Base-by-base conservation (phyloP, 495 filamentous ascomycete genomes). In the Apodospora peruviana region DNA sequence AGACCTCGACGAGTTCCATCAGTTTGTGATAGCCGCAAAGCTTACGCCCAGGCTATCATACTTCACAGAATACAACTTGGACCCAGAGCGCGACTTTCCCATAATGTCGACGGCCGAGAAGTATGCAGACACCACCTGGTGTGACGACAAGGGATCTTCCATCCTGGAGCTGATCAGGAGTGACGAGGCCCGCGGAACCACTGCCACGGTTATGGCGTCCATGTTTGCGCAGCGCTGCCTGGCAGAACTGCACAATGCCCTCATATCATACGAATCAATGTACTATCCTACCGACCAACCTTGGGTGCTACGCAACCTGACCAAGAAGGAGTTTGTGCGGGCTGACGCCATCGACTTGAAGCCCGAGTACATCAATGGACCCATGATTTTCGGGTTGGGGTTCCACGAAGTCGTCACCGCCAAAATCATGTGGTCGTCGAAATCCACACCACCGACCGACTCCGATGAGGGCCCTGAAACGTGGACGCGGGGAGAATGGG, bases 231-330 rank as follows among this genome's bases (percentile, higher is more conserved):
- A 41, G 37, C 27, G 19, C 4, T 10, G 48, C 29, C 41, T 35
- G n/a, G 43, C 22, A 18, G 24, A 51, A 25, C 20, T 18, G 16
- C 27, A 37, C 43, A 29, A 47, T 43, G 39, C 47, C 43, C 9
- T 47, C 41, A 44, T 50, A 50, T 22, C 5, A 37, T 22, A 7
- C 2, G 53, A 48, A 39, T 29, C 35, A 35, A 53, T 36, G 12
- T 59, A 56, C 50, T 60, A 48, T 21, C 61, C 53, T 17, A 14
- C n/a, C 32, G 42, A 58, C 41, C 49, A 61, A 46, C 59, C 22
- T 9, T 67, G 56, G 61, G 52, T 67, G 29, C 55, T 67, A 40
- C 52, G 61, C 23, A 65, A 67, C 45, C 20, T 65, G 20, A 65
- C 59, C 5, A 63, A 44, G 1, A 60, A 52, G 23, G 43, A 65